These are phyloP conservation scores for Trichoderma polysporum DNA, from an alignment of 2,329 filamentous ascomycete species.

Conservation along the genomic window DNA sequence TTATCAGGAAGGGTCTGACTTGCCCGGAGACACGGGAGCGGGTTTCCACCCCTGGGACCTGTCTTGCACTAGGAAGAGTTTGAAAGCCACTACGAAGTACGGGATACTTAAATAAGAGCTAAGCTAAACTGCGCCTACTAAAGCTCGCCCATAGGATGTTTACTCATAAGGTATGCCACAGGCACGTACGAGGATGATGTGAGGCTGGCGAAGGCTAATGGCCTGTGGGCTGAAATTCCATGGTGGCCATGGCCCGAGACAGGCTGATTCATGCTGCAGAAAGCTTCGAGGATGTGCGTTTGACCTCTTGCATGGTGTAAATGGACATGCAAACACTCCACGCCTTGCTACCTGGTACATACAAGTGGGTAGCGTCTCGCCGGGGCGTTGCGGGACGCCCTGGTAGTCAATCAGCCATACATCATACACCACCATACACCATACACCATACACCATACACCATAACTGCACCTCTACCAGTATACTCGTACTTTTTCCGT, in stretches of 20 bases:
- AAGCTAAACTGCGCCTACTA: not conserved
- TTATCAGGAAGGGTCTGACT: slow-evolving; percentile 12
- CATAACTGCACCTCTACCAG: not conserved
- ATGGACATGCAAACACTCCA: not conserved
- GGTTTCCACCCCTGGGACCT: slow-evolving; percentile 5
- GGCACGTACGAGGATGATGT: not conserved
- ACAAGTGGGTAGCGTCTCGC: not conserved
- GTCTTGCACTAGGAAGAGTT: slow-evolving; percentile 6
- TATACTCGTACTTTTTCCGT: not conserved
- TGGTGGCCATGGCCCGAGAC: not conserved
- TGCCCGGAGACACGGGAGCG: slow-evolving; percentile 19
- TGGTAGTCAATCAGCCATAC: not conserved
- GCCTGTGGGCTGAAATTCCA: not conserved
- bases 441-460: too few relatives aligned
- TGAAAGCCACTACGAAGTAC: not conserved
- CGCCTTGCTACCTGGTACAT: not conserved
- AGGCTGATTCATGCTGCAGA: slow-evolving; percentile 1
- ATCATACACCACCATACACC: not conserved
- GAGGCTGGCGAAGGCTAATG: not conserved
- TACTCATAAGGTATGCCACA: not conserved
- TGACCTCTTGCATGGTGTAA: not conserved
- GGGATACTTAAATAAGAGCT: slow-evolving; percentile 1
- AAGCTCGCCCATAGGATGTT: not conserved
- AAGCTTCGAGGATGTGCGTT: not conserved
- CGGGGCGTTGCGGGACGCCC: not conserved